These are phyloP conservation scores for Prototheca wickerhamii DNA, from an alignment of 163 green algal species.

Conservation along the genomic window DNA sequence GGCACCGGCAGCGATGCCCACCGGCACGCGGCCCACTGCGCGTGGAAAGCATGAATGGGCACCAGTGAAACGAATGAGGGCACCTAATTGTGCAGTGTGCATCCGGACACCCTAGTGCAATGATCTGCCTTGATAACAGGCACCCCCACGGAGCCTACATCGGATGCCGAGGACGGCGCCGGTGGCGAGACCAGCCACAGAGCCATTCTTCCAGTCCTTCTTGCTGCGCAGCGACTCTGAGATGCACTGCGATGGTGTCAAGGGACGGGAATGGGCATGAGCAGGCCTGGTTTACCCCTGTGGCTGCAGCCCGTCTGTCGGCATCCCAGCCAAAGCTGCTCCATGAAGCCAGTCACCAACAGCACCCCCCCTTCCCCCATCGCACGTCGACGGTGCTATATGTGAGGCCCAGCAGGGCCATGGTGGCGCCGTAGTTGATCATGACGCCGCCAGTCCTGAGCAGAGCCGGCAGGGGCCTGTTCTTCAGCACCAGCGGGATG, in stretches of 20 bases:
- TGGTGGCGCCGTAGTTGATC: conserved; percentile 31
- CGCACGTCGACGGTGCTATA: conserved; percentile 33
- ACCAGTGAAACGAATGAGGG: background rate
- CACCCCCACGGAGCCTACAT: conserved; percentile 4
- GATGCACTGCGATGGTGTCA: conserved; percentile 12
- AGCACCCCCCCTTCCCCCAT: background rate
- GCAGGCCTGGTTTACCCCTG: background rate
- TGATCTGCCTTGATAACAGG: conserved; percentile 1
- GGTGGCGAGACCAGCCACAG: conserved; percentile 25
- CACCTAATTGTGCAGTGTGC: background rate
- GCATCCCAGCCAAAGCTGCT: background rate
- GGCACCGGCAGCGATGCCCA: conserved; percentile 25
- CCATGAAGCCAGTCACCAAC: background rate
- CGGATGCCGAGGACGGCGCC: conserved; percentile 35
- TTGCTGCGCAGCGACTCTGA: conserved; percentile 30
- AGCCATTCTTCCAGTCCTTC: conserved; percentile 43
- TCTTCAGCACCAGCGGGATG: conserved; percentile 31
- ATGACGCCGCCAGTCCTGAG: conserved; percentile 44
- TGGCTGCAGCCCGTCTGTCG: background rate
- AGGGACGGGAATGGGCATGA: background rate
- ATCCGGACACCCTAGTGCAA: background rate
- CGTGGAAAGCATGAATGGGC: background rate
- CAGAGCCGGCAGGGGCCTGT: conserved; percentile 46
- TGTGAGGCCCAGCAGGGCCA: conserved; percentile 30
- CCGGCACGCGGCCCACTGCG: conserved; percentile 23